These are phyloP conservation scores for Lodderomyces margitis DNA, from an alignment of 1,139 yeast species.

Conservation along the genomic window DNA sequence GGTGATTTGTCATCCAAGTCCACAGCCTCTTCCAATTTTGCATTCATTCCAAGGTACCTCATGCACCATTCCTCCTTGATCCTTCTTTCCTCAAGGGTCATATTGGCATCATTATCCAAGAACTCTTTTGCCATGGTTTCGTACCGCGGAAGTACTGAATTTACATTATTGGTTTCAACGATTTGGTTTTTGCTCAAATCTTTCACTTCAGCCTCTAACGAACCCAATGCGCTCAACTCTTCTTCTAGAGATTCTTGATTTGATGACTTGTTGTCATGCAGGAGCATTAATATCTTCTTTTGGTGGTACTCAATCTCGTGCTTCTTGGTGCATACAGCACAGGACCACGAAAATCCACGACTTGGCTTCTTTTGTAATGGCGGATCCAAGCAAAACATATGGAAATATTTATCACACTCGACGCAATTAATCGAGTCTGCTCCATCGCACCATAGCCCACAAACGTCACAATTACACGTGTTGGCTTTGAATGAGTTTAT, in stretches of 20 bases:
- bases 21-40: slow-evolving; percentile 73
- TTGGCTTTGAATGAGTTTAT: slow-evolving; percentile 58
- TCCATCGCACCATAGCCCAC: slow-evolving; percentile 77
- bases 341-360: slow-evolving; percentile 91
- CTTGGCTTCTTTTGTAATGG: slow-evolving; percentile 79
- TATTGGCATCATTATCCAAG: slow-evolving; percentile 40
- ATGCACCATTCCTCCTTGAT: slow-evolving; percentile 73
- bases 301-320: slow-evolving; percentile 29
- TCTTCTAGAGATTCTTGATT: slow-evolving; percentile 33
- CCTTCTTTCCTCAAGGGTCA: slow-evolving; percentile 48
- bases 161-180: slow-evolving; percentile 5
- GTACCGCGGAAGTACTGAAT: slow-evolving; percentile 47
- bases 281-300: slow-evolving; percentile 38
- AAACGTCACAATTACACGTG: slow-evolving; percentile 59
- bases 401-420: slow-evolving; percentile 69
- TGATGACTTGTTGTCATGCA: slow-evolving; percentile 43
- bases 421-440: slow-evolving; percentile 80
- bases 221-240: slow-evolving; percentile 24
- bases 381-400: slow-evolving; percentile 84
- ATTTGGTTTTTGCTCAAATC: slow-evolving; percentile 11
- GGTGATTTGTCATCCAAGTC: slow-evolving; percentile 76
- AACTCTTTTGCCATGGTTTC: slow-evolving; percentile 60
- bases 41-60: slow-evolving; percentile 76
- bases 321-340: slow-evolving; percentile 69
- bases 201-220: slow-evolving; percentile 14